Base-by-base conservation (phyloP, 1,139 yeast genomes). In the Magnusiomyces magnusii region DNA sequence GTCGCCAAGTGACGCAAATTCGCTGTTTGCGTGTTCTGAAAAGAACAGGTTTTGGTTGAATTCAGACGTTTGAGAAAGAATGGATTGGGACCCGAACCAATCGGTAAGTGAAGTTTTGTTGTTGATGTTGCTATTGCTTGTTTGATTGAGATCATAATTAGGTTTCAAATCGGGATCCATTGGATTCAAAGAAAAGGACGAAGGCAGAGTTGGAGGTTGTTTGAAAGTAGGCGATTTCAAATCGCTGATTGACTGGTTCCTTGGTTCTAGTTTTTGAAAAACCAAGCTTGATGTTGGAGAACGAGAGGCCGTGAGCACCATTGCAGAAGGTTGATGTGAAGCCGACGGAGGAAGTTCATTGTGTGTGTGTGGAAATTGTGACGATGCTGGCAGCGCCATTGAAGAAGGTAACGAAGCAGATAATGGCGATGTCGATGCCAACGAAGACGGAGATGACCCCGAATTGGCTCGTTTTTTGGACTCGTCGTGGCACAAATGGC, bases 11-110 rank as follows among this genome's bases (percentile, higher is more conserved):
- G 97, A 90, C 63, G 92, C 85, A 69, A 92, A 91, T 73, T 92
- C 98, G 53, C 95, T 86, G 2, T 96, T 96, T 0, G 95, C 96
- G 71, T 90, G 96, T 68, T 91, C 96, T 0, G 96, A 87, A 64
- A 84, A 87, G 73, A 90, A 90, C 59, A 87, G 82, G 57, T 66
- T 68, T 60, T 68, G 72, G 54, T 68, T 67, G 50, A 68, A 65
- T 41, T 66, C 68, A 25, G 68, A 61, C 9, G 67, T 62, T 50
- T 64, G 71, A 3, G 68, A 66, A 23, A 65, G 61, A 52, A 65
- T 64, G 42, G 62, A 60, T 53, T 65, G 68, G 50, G 62, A 61
- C 7, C 67, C 66, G 23, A 65, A 59, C 70, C 69, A 66, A 57
- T 66, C 69, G 41, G 53, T 58, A 25, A 61, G 52, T 27, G 42